Base-by-base conservation (phyloP, 331 rosid genomes). In the Rosa hybrid region DNA sequence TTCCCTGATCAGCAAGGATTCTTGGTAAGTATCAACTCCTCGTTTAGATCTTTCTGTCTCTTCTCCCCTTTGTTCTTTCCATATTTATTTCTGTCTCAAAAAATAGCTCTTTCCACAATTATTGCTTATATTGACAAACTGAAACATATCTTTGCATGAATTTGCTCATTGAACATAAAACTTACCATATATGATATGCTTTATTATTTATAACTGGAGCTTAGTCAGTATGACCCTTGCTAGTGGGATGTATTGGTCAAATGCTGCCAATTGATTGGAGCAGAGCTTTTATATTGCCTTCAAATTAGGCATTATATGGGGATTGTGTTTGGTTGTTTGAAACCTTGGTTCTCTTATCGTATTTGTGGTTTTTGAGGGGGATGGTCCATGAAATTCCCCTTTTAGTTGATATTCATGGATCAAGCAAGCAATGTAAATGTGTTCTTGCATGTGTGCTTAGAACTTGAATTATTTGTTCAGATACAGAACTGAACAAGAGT, bases 1-100 rank as follows among this genome's bases (percentile, higher is more conserved):
- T 94, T 94, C 85, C 98, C 98, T 21, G 97, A 94, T 86, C 95
- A 91, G 86, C 97, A 94, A 83, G 98, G 98, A 7, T 92, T 92
- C 85, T 85, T 94, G 98, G 98, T 94, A 92, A 82, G 86, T 73
- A 59, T 62, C 53, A 70, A 27, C 78, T 60, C 16, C 41, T 34
- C 44, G 41, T 30, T 75, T 23, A 60, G 75, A 76, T 74, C 39
- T 65, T 70, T 12, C 72, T 71, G 44, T 64, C 45, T 34, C 45
- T 53, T 65, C 21, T 79, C 73, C 53, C 18, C 39, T 39, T 60
- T 41, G 34, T 60, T 21, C 23, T n/a, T 41, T 72, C 20, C 45
- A 25, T 14, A 59, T 25, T 23, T 12, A 7, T 54, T 59, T 71
- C 50, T 42, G 13, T 62, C 20, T 6, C 3, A 45, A 27, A 25